Conservation (phyloP, 2,329 filamentous ascomycete genomes). For the Aaosphaeria arxii region DNA sequence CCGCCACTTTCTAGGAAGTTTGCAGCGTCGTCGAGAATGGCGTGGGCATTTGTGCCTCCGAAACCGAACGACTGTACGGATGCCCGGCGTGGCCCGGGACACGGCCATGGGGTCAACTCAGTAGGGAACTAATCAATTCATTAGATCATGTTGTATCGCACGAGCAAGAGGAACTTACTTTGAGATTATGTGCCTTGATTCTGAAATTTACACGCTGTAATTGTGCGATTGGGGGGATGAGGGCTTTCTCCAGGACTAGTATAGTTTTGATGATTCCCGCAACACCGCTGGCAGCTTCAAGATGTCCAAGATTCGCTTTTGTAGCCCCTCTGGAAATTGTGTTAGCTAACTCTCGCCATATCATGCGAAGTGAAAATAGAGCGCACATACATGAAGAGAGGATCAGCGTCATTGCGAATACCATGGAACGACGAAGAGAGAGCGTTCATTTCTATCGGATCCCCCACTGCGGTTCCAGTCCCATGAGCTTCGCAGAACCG, state of each 20-base stretch:
- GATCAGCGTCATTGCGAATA: neutral
- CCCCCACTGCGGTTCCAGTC: neutral
- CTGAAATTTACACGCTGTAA: neutral
- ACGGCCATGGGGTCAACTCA: conserved; percentile 7
- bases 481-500: conserved; percentile 40
- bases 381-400: neutral
- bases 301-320: neutral
- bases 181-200: neutral
- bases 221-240: neutral
- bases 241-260: neutral
- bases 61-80: conserved; percentile 13
- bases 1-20: neutral
- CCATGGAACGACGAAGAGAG: neutral
- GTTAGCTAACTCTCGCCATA: too few species aligned
- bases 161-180: neutral
- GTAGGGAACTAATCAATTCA: conserved; percentile 3
- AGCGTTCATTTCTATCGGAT: neutral
- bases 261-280: neutral
- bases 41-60: conserved; percentile 12
- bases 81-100: conserved; percentile 1
- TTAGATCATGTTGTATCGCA: neutral
- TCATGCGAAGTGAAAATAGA: neutral
- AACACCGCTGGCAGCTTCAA: neutral
- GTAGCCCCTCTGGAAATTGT: neutral
- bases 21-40: conserved; percentile 8